Percentiles rank a stretch among this genome's conserved stretches.
Conservation (phyloP, 139 green algal species). For the Chlorella sp. region DNA sequence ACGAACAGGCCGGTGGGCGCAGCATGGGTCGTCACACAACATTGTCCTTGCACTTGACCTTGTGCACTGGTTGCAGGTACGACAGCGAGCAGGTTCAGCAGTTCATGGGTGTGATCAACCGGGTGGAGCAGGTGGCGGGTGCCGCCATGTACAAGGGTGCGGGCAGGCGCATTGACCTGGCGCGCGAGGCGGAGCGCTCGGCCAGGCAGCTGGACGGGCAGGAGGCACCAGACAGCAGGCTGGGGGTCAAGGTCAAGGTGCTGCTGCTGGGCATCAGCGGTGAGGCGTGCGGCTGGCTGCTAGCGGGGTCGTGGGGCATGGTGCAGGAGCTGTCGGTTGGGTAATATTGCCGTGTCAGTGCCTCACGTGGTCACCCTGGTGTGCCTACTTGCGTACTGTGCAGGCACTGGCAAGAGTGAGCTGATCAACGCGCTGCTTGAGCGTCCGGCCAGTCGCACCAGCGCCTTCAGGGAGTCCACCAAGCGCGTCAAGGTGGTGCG, state of each 20-base stretch:
- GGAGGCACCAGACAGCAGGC: conserved; percentile 8
- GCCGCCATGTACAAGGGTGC: conserved; percentile 24
- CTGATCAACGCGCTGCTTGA: conserved; percentile 49
- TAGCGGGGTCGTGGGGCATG: not conserved
- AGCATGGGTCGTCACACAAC: too few species aligned
- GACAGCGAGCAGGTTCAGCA: conserved; percentile 8
- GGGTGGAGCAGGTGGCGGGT: conserved; percentile 27
- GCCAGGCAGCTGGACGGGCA: conserved; percentile 10
- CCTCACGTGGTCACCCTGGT: too few species aligned
- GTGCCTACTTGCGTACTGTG: too few species aligned
- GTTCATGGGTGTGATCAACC: conserved; percentile 36
- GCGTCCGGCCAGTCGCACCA: conserved; percentile 25
- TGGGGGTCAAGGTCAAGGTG: conserved; percentile 32
- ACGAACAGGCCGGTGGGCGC: too few species aligned
- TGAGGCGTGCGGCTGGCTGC: not conserved
- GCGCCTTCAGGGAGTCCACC: conserved; percentile 38
- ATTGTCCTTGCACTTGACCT: too few species aligned
- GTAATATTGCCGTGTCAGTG: too few species aligned
- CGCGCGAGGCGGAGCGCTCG: not conserved
- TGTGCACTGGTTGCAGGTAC: too few species aligned
- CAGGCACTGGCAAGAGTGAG: conserved; percentile 46
- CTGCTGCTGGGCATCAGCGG: conserved; percentile 50
- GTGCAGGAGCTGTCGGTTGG: too few species aligned
- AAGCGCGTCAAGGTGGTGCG: conserved; percentile 29
- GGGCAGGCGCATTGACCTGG: not conserved